Evolutionary conservation across 805 yeast species (phyloP), one percentile per base, ranked within the genome.

Genomic region (Saccharomycopsis lassenensis): DNA sequence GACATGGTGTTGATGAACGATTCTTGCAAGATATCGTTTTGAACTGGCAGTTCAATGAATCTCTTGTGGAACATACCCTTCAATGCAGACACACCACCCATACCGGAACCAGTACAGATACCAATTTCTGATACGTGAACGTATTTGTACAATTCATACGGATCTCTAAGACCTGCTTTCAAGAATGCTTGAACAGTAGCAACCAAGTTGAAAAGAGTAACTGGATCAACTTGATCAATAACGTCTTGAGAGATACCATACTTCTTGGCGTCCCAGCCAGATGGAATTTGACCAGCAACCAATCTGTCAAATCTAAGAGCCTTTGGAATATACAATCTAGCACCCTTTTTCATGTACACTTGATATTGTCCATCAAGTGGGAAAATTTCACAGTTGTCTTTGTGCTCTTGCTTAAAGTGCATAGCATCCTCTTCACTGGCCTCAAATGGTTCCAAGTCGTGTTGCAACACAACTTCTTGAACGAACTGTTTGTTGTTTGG

Each of bases 91-190:
- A 89, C 93, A 79, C 99, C 99, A 65, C 99, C 99, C 94, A 91
- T 89, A 75, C 99, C 99, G 39, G 96, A 86, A 68, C 99, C 99
- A 33, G 95, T 81, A 72, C 97, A 87, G 74, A 89, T 93, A 68
- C 98, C 99, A 50, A 91, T 86, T 64, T 91, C 97, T 31, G 97
- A 86, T 40, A 91, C 94, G 61, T 91, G 99, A 34, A 93, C 94
- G 58, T 91, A 93, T 65, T 89, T 79, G 72, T 91, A 91, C 71
- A 93, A 85, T 67, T 91, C 99, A 59, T 86, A 91, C 46, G 99
- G 98, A 59, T 91, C 98, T 42, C 95, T 85, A 54, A 91, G 67
- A 79, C 99, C 99, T 46, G 96, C 74, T 40, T 89, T 63, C 49
- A 91, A 70, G 49, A 91, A 77, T 2, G 97, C 96, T 67, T 91